Evolutionary conservation across 306 rosid species (phyloP).

Genomic region (Luffa aegyptiaca): DNA sequence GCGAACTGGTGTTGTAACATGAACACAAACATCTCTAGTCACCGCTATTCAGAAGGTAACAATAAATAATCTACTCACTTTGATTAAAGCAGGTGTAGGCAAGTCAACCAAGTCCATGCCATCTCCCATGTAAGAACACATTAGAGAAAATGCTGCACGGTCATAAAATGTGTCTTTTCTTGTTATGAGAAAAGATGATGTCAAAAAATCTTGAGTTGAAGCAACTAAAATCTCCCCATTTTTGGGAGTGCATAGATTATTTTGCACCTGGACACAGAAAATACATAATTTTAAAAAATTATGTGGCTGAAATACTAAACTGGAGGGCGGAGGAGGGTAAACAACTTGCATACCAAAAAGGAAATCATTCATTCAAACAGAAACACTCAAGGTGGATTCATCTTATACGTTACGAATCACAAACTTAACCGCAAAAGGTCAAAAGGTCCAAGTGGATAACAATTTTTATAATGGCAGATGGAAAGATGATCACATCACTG

Average conservation of each 20-base stretch:
- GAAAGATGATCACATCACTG: neutral
- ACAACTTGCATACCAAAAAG: neutral
- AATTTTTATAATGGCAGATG: neutral
- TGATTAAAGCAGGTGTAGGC: slow-evolving; percentile 87
- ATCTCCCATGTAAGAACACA: slow-evolving; percentile 89
- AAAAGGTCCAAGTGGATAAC: neutral
- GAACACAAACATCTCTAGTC: neutral
- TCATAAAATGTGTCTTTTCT: slow-evolving; percentile 93
- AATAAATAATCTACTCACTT: slow-evolving; percentile 36
- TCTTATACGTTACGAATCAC: neutral
- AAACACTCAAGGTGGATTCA: neutral
- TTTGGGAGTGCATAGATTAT: slow-evolving; percentile 94
- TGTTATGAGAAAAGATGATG: slow-evolving; percentile 88
- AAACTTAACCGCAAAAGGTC: neutral
- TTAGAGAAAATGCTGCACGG: slow-evolving; percentile 76
- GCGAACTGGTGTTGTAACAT: neutral
- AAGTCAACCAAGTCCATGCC: slow-evolving; percentile 70
- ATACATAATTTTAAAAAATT: slow-evolving; percentile 6
- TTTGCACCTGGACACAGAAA: slow-evolving; percentile 64
- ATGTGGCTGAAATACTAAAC: neutral
- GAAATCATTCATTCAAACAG: neutral
- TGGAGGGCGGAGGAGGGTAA: neutral
- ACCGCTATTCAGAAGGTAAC: neutral
- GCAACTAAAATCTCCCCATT: slow-evolving; percentile 97
- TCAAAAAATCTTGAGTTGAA: slow-evolving; percentile 92